Conservation (phyloP, 2,329 filamentous ascomycete species). For the Nothophoma quercina region DNA sequence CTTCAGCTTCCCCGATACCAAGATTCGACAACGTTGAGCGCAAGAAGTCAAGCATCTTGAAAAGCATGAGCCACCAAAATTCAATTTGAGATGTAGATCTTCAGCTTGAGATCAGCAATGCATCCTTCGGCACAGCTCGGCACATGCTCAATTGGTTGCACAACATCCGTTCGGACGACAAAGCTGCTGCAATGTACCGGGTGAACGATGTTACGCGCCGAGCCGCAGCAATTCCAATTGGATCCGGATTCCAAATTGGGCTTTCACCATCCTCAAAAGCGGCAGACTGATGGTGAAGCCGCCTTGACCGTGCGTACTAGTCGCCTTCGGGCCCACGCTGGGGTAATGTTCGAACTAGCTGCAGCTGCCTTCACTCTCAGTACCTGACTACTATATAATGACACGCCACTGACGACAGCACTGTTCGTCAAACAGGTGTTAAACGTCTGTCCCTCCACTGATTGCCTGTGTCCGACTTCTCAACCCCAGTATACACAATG, state of each 20-base stretch:
- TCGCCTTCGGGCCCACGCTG: constrained; percentile 3
- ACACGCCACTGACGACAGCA: constrained; percentile 6
- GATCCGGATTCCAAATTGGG: constrained; percentile 4
- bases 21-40: background rate
- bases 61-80: background rate
- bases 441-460: background rate
- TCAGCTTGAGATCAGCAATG: background rate
- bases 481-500: constrained; percentile 11
- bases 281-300: background rate
- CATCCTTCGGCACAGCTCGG: constrained; percentile 6
- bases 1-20: background rate
- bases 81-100: constrained; percentile 2
- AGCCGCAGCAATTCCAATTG: constrained; percentile 10
- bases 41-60: background rate
- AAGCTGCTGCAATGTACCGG: background rate
- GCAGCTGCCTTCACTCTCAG: background rate
- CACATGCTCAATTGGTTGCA: constrained; percentile 12
- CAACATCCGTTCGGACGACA: constrained; percentile 2
- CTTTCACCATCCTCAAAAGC: constrained; percentile 2
- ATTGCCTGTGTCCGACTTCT: too few species aligned
- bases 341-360: constrained; percentile 1
- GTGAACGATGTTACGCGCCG: constrained; percentile 6
- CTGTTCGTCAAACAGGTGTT: background rate
- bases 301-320: constrained; percentile 1
- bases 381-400: constrained; percentile 2